These are phyloP conservation scores for Rhodotorula sp. DNA, from an alignment of 1,284 basidiomycete species.

Conservation along the genomic window DNA sequence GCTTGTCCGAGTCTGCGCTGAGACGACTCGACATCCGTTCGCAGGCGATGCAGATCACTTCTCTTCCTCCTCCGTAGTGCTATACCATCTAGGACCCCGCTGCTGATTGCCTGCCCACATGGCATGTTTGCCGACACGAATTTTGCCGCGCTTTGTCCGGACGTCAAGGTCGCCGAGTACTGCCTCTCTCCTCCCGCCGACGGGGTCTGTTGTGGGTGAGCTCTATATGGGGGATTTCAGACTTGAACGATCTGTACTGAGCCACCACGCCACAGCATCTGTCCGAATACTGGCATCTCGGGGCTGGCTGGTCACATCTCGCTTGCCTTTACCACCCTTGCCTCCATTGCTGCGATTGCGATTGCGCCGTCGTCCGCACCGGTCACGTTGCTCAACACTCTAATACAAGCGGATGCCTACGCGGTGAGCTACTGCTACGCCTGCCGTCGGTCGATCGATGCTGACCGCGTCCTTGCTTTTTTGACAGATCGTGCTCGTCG, in stretches of 20 bases:
- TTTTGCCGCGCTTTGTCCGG: constrained; percentile 25
- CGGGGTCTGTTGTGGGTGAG: constrained; percentile 25
- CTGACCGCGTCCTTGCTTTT: not conserved
- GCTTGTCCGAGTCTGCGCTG: not conserved
- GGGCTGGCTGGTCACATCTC: constrained; percentile 25
- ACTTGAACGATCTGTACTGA: not conserved
- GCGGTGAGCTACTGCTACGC: constrained; percentile 15
- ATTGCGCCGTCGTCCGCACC: constrained; percentile 16
- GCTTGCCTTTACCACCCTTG: constrained; percentile 27
- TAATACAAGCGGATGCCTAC: constrained; percentile 31
- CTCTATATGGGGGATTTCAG: not conserved
- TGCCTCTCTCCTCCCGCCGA: constrained; percentile 13
- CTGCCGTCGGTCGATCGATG: not conserved
- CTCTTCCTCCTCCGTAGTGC: not conserved
- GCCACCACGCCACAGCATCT: constrained; percentile 5
- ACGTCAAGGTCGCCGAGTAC: constrained; percentile 2
- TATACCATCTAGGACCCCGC: not conserved
- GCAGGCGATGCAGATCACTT: too few relatives aligned
- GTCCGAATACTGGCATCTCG: constrained; percentile 15
- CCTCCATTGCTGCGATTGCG: constrained; percentile 26
- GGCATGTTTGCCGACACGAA: constrained; percentile 22
- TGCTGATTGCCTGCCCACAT: not conserved
- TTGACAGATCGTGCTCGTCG: not conserved
- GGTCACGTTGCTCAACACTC: constrained; percentile 5
- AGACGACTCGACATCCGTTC: too few relatives aligned